These are phyloP conservation scores for Crassisporium funariophilum DNA, from an alignment of 768 basidiomycete species.

Conservation along the genomic window DNA sequence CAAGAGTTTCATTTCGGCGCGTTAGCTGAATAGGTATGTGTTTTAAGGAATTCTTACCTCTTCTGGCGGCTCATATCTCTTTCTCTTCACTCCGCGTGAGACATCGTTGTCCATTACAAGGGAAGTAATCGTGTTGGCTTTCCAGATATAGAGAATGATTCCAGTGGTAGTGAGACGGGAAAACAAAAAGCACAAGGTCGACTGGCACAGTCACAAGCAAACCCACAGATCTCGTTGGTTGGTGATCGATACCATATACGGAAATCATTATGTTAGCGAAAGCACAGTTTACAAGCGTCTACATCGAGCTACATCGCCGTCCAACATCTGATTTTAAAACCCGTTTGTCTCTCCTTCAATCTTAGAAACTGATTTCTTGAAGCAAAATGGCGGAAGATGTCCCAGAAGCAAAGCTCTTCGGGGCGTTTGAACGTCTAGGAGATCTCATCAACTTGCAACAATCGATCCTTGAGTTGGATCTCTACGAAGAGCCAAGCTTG, in stretches of 20 bases:
- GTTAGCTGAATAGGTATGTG: not conserved
- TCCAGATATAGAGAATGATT: too few relatives aligned
- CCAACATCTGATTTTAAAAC: not conserved
- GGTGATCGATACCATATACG: too few relatives aligned
- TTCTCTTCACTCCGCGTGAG: conserved; percentile 43
- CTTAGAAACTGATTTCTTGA: not conserved
- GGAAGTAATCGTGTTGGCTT: too few relatives aligned
- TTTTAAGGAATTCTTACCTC: conserved; percentile 29
- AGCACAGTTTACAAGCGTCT: too few relatives aligned
- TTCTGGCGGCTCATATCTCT: conserved; percentile 35
- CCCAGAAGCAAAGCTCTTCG: conserved; percentile 43
- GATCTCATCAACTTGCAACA: conserved; percentile 60
- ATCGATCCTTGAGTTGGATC: conserved; percentile 49
- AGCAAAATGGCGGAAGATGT: conserved; percentile 16
- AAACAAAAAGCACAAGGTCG: too few relatives aligned
- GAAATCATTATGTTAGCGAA: too few relatives aligned
- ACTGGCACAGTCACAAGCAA: too few relatives aligned
- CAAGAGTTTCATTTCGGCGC: conserved; percentile 1
- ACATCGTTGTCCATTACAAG: conserved; percentile 20
- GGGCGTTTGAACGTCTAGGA: conserved; percentile 60
- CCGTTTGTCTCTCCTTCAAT: not conserved
- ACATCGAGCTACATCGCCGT: not conserved
- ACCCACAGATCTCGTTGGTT: too few relatives aligned
- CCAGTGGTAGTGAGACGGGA: too few relatives aligned
- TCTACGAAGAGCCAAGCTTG: conserved; percentile 44